These are phyloP conservation scores for Rhytidiadelphus loreus DNA, from an alignment of 225 moss, liverwort and hornwort species.

Conservation along the genomic window DNA sequence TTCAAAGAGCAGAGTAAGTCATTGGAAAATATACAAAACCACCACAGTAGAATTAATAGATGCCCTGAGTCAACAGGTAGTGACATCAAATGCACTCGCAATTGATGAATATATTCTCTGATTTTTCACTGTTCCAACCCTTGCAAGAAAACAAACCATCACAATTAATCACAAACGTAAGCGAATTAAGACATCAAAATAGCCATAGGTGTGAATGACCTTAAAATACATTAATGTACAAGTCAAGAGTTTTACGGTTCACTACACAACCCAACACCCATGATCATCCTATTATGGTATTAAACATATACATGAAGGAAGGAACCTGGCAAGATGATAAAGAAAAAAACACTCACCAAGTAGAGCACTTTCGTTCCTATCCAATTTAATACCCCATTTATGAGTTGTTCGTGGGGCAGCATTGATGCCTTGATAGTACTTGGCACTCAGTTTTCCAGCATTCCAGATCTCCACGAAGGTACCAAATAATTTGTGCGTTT, in stretches of 20 bases:
- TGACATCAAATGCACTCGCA: neutral
- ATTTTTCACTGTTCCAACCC: neutral
- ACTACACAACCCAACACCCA: neutral
- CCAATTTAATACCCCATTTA: slow-evolving; percentile 75
- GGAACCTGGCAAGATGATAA: neutral
- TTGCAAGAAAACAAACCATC: neutral
- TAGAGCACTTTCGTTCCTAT: slow-evolving; percentile 33
- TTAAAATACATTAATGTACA: neutral
- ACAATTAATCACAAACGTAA: neutral
- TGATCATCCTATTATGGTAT: neutral
- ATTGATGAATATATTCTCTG: neutral
- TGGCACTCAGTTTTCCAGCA: slow-evolving; percentile 59
- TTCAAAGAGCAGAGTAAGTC: neutral
- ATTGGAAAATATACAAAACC: neutral
- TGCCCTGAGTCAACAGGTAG: neutral
- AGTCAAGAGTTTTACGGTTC: neutral
- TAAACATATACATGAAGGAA: neutral
- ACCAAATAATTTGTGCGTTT: slow-evolving; percentile 58
- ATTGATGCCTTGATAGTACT: slow-evolving; percentile 57
- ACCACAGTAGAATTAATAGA: neutral
- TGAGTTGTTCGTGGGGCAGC: slow-evolving; percentile 62
- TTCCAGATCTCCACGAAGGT: slow-evolving; percentile 80
- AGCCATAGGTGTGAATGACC: neutral
- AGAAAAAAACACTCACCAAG: slow-evolving; percentile 27
- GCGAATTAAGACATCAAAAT: neutral